These are phyloP conservation scores for Penicillium samsonianum DNA, from an alignment of 495 filamentous ascomycete genomes.

Conservation along the genomic window DNA sequence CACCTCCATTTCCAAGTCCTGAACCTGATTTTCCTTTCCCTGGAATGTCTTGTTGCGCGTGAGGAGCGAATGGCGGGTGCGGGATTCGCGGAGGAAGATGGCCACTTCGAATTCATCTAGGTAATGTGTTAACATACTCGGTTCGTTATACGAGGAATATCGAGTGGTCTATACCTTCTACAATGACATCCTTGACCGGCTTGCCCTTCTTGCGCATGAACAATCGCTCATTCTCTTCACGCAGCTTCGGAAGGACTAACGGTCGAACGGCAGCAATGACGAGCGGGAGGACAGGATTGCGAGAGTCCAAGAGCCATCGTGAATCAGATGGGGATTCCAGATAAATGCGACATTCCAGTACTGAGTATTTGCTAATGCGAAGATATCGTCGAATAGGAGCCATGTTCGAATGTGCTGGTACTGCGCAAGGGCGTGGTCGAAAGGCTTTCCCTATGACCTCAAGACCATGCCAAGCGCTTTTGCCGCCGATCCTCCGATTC, in stretches of 20 bases:
- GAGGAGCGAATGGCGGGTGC: slow-evolving; percentile 84
- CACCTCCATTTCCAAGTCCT: slow-evolving; percentile 46
- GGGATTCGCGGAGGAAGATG: slow-evolving; percentile 86
- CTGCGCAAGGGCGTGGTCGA: slow-evolving; percentile 10
- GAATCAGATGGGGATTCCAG: slow-evolving; percentile 84
- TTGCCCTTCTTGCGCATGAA: slow-evolving; percentile 62
- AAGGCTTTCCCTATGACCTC: slow-evolving; percentile 14
- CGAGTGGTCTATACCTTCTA: slow-evolving; percentile 59
- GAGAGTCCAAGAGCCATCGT: slow-evolving; percentile 74
- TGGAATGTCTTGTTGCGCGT: slow-evolving; percentile 76
- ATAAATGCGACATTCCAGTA: slow-evolving; percentile 93
- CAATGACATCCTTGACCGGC: slow-evolving; percentile 83
- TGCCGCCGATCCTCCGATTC: slow-evolving; percentile 19
- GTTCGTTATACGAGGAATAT: background rate
- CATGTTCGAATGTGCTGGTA: slow-evolving; percentile 49
- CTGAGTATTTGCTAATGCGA: slow-evolving; percentile 82
- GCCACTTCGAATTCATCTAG: slow-evolving; percentile 93
- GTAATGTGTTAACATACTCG: slow-evolving; percentile 5
- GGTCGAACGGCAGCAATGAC: slow-evolving; percentile 83
- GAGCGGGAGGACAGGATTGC: slow-evolving; percentile 71
- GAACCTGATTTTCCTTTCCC: slow-evolving; percentile 50
- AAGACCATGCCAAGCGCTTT: slow-evolving; percentile 12
- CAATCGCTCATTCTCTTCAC: slow-evolving; percentile 77
- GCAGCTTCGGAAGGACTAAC: slow-evolving; percentile 82
- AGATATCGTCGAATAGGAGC: slow-evolving; percentile 82